Conservation (phyloP, 768 basidiomycete species). For the Saitozyma podzolica region DNA sequence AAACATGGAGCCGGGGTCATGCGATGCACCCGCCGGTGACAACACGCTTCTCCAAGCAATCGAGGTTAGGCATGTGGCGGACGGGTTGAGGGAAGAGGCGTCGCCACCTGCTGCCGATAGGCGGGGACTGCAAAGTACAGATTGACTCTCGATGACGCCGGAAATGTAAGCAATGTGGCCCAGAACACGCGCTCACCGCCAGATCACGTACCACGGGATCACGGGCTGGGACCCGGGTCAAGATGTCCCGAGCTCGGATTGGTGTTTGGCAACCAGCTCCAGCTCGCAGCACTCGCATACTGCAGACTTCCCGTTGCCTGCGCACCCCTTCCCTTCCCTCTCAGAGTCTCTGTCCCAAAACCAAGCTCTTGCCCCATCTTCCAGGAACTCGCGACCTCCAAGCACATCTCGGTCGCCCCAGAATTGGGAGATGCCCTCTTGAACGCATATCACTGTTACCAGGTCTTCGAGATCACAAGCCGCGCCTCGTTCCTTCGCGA, state of each 20-base stretch:
- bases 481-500: conserved; percentile 13
- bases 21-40: too few species aligned
- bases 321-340: not conserved
- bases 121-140: conserved; percentile 5
- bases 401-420: conserved; percentile 21
- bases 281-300: conserved; percentile 1
- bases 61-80: too few species aligned
- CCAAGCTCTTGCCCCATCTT: conserved; percentile 14
- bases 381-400: conserved; percentile 15
- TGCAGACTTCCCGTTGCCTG: not conserved
- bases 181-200: too few species aligned
- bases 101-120: not conserved
- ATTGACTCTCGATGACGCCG: conserved; percentile 10
- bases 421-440: conserved; percentile 17
- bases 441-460: conserved; percentile 11
- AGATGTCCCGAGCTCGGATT: not conserved
- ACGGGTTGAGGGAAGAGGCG: too few species aligned
- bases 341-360: not conserved
- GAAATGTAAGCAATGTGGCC: conserved; percentile 9
- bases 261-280: conserved; percentile 5
- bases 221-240: too few species aligned
- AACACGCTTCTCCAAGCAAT: too few species aligned
- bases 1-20: not conserved
- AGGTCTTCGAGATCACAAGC: conserved; percentile 11
- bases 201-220: too few species aligned